phyloP scores from a whole-genome alignment of 495 filamentous ascomycete genomes.

The Aspergillus sclerotioniger region DNA sequence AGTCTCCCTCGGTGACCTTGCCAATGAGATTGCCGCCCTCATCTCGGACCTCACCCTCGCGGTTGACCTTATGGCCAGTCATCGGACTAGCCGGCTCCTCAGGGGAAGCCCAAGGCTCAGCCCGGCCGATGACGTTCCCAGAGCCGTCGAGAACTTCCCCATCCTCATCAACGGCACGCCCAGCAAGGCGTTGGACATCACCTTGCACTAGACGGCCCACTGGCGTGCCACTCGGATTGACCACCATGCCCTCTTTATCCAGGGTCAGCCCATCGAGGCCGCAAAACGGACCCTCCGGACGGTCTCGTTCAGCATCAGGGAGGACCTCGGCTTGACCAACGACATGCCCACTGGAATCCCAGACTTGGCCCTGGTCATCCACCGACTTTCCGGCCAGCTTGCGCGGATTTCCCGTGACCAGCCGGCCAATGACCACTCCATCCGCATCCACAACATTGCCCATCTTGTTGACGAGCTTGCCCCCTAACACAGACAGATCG shows the following conservation, averaged over 20 bases:
- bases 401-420: slow-evolving; percentile 63
- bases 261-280: slow-evolving; percentile 65
- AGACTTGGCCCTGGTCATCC: slow-evolving; percentile 70
- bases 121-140: slow-evolving; percentile 70
- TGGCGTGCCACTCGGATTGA: slow-evolving; percentile 56
- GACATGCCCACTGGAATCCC: slow-evolving; percentile 69
- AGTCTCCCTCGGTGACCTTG: slow-evolving; percentile 66
- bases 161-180: slow-evolving; percentile 73
- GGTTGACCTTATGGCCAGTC: slow-evolving; percentile 72
- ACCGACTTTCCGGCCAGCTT: slow-evolving; percentile 69
- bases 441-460: slow-evolving; percentile 71
- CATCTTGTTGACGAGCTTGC: slow-evolving; percentile 74
- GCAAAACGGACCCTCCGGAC: slow-evolving; percentile 69
- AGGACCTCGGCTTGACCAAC: slow-evolving; percentile 72
- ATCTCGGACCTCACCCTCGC: slow-evolving; percentile 72
- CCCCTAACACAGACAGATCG: slow-evolving; percentile 32
- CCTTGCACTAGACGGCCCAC: slow-evolving; percentile 67
- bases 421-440: slow-evolving; percentile 67
- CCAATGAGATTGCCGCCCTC: slow-evolving; percentile 73
- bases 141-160: slow-evolving; percentile 72
- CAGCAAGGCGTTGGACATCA: slow-evolving; percentile 62
- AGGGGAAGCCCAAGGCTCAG: slow-evolving; percentile 70
- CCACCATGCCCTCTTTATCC: slow-evolving; percentile 67
- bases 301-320: slow-evolving; percentile 58
- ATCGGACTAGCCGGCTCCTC: slow-evolving; percentile 63